These are phyloP conservation scores for Fraxinus quadrangulata DNA, from an alignment of 257 asterid species.

Conservation along the genomic window DNA sequence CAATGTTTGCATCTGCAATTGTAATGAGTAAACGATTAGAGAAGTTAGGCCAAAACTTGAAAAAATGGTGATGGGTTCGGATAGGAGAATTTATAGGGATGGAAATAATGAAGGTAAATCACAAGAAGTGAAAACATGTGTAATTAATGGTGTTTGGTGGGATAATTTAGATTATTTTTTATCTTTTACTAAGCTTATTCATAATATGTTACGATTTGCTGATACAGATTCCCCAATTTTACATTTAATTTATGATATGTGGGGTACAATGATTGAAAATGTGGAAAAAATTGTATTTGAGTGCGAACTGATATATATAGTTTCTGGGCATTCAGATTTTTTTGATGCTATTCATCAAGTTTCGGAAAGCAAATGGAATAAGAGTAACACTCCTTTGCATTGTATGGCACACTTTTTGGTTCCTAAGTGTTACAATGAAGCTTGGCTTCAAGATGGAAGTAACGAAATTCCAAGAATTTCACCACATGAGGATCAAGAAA, in stretches of 20 bases:
- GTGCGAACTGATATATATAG: neutral
- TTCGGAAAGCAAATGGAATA: neutral
- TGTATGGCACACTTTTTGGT: constrained; percentile 18
- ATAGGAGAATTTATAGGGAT: neutral
- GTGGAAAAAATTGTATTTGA: neutral
- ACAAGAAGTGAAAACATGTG: neutral
- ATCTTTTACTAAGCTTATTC: neutral
- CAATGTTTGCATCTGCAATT: neutral
- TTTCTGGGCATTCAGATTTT: neutral
- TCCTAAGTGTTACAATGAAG: neutral
- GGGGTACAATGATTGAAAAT: neutral
- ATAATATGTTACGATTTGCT: neutral
- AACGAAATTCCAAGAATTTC: neutral
- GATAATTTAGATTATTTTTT: constrained; percentile 4
- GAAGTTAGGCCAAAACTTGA: too few relatives aligned
- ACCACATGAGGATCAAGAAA: neutral
- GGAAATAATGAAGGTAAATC: neutral
- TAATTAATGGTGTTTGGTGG: neutral
- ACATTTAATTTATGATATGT: constrained; percentile 6
- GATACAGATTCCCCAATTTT: neutral
- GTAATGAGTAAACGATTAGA: neutral
- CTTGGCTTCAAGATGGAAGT: neutral
- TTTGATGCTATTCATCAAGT: neutral
- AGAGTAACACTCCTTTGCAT: constrained; percentile 15
- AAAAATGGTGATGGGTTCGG: neutral